A percentile compares a stretch with the other conserved stretches of the same genome.
phyloP scores from a whole-genome alignment of 148 eudicot species.

The Chenopodium quinoa region DNA sequence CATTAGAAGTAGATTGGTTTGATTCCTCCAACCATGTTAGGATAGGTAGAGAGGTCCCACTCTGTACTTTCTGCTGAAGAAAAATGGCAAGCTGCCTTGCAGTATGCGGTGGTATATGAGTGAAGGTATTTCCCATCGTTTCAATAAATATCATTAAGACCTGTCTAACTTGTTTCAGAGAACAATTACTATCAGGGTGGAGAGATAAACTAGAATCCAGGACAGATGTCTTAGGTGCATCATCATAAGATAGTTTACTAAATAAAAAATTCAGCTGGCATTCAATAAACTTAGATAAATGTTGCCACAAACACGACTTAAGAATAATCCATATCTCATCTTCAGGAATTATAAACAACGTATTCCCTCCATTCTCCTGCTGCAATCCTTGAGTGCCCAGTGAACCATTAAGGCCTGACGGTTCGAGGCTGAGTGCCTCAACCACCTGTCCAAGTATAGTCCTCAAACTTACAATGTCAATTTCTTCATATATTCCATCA shows the following conservation, averaged over 20 bases:
- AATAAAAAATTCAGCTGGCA: conserved; percentile 37
- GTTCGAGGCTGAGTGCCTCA: conserved; percentile 43
- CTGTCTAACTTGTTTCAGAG: conserved; percentile 31
- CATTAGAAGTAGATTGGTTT: conserved; percentile 26
- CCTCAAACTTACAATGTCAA: conserved; percentile 37
- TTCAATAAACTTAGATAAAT: conserved; percentile 46
- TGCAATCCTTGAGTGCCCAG: conserved; percentile 23
- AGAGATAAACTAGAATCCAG: conserved; percentile 27
- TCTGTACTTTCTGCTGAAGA: conserved; percentile 48
- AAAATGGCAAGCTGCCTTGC: conserved; percentile 56
- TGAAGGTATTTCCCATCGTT: conserved; percentile 38
- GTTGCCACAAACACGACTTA: conserved; percentile 58
- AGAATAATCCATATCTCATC: conserved; percentile 53
- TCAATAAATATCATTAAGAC: conserved; percentile 40
- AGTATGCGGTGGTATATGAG: conserved; percentile 49
- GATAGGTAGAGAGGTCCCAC: conserved; percentile 36
- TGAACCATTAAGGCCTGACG: conserved; percentile 24
- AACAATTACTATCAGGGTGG: conserved; percentile 26
- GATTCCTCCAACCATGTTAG: conserved; percentile 46
- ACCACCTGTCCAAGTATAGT: conserved; percentile 42
- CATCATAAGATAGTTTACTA: conserved; percentile 27
- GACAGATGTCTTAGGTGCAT: conserved; percentile 27
- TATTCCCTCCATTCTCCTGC: conserved; percentile 35
- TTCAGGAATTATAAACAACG: conserved; percentile 33
- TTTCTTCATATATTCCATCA: conserved; percentile 35